Percentiles rank a stretch among this genome's conserved stretches.
These are phyloP conservation scores for Echites panduratus DNA, from an alignment of 257 asterid genomes.

Conservation along the genomic window DNA sequence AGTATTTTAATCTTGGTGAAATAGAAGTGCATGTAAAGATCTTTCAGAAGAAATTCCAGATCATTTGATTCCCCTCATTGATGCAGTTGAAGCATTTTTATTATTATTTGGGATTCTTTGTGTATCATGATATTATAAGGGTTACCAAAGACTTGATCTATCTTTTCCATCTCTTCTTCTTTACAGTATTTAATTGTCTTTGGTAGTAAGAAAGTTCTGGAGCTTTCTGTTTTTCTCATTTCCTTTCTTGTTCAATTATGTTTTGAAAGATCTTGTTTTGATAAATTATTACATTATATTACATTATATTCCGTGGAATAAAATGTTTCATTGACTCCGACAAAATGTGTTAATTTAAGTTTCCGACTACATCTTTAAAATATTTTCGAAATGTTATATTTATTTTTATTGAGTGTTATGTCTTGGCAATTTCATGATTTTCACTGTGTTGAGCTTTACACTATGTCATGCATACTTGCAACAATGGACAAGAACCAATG, in stretches of 20 bases:
- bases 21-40: background rate
- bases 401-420: too few relatives aligned
- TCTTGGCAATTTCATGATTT: too few relatives aligned
- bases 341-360: background rate
- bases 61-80: background rate
- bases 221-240: background rate
- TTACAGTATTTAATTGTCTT: background rate
- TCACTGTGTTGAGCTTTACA: background rate
- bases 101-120: background rate
- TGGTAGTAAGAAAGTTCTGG: background rate
- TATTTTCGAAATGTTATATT: too few relatives aligned
- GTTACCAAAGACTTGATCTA: too few relatives aligned
- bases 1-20: background rate
- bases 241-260: background rate
- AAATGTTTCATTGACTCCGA: background rate
- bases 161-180: background rate
- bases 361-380: too few relatives aligned
- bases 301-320: background rate
- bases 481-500: too few relatives aligned
- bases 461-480: background rate
- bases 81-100: background rate
- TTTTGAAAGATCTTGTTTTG: background rate
- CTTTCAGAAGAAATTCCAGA: background rate
- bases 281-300: background rate
- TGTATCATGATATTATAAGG: too few relatives aligned